Evolutionary conservation across 2,329 filamentous ascomycete species (phyloP), one percentile per base, ranked within the genome.

Genomic region (Colletotrichum tropicale): DNA sequence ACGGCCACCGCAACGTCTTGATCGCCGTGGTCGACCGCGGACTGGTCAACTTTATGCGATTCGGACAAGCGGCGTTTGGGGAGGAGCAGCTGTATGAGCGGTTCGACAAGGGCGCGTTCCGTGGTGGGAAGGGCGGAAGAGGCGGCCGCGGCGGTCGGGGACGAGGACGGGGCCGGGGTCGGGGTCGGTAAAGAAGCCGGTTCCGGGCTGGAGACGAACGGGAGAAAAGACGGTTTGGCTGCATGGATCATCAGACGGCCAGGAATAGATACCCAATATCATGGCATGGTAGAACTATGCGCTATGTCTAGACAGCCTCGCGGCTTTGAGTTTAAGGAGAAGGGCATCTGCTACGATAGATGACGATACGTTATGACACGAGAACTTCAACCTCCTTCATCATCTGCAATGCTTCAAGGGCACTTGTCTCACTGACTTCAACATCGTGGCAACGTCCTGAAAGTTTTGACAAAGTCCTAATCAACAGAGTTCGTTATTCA

Each of bases 11-110:
- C 78, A 97, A 95, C 83, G 94, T 97, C 36, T 88, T 98, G 38
- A 83, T 99, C 28, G 97, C 96, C 0, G 91, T 98, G 3, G 96
- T 98, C 38, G 97, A 98, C 82, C 91, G 95, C 77, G 97, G 97
- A 0, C 89, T 98, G 26, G 94, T 96, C 61, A 98, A 96, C 83
- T 98, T 96, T 82, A 88, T 98, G 80, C 88, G 94, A 28, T 89
- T 98, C 74, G 92, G 91, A 2, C 96, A 98, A 86, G 93, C 92
- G 13, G 93, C 93, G 1, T 98, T 98, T 84, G 93, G 89, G 1
- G 90, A 92, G 77, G 95, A 98, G 84, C 91, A 86, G 83, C 81
- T 98, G 48, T 95, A 92, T 80, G 91, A 93, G 81, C 86, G 91
- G 67, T 89, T 89, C 78, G 86, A 88, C 82, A 80, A 75, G 78